Conservation (phyloP, 306 rosid species). For the Arachis stenosperma region DNA sequence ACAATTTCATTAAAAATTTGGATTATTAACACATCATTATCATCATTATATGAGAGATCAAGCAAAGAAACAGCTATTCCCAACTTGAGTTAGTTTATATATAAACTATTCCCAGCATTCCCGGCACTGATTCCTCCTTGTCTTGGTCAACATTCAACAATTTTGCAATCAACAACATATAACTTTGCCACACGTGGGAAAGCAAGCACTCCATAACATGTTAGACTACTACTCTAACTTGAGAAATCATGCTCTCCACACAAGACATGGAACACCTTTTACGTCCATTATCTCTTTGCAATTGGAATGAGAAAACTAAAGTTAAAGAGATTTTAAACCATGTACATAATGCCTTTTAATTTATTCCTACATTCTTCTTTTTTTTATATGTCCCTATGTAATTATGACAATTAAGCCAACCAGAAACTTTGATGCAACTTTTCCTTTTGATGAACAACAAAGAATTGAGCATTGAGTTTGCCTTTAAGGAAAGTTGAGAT, state of each 20-base stretch:
- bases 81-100: conserved; percentile 31
- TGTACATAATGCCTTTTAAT: neutral
- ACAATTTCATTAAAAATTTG: conserved; percentile 12
- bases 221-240: neutral
- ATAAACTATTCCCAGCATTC: conserved; percentile 51
- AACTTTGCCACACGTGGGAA: conserved; percentile 46
- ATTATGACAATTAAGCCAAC: conserved; percentile 49
- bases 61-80: conserved; percentile 44
- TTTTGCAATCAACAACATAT: conserved; percentile 49
- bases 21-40: conserved; percentile 33
- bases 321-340: conserved; percentile 36
- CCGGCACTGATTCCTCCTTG: conserved; percentile 78
- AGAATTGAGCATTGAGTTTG: conserved; percentile 46
- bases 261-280: conserved; percentile 74
- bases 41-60: neutral
- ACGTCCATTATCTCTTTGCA: conserved; percentile 32
- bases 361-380: too few species aligned
- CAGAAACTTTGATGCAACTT: conserved; percentile 41
- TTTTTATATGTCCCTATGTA: neutral
- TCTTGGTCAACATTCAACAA: conserved; percentile 48
- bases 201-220: conserved; percentile 30
- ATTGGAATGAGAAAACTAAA: conserved; percentile 46
- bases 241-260: conserved; percentile 40
- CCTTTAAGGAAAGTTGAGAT: conserved; percentile 53
- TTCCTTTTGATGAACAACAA: conserved; percentile 42